phyloP scores from a whole-genome alignment of 805 yeast genomes.

The Metschnikowia continentalis region DNA sequence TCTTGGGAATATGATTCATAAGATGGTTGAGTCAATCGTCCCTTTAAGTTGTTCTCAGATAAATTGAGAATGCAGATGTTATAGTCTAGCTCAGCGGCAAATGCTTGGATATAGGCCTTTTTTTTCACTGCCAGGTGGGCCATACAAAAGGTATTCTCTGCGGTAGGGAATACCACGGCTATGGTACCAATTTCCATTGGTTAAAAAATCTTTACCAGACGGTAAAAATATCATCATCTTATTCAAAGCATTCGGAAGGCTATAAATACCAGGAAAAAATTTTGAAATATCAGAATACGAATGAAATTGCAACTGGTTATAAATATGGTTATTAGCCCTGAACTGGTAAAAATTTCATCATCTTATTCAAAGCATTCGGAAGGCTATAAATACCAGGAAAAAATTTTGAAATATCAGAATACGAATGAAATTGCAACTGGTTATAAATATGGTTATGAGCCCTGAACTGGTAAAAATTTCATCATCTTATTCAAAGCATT shows the following conservation, averaged over 20 bases:
- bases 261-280: no score
- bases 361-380: no score
- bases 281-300: conserved; percentile 16
- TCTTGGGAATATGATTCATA: conserved; percentile 92
- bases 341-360: no score
- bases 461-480: no score
- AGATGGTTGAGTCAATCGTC: conserved; percentile 92
- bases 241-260: no score
- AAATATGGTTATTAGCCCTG: no score
- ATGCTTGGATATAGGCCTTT: conserved; percentile 81
- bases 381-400: no score
- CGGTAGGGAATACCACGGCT: conserved; percentile 97
- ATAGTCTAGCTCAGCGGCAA: conserved; percentile 94
- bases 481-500: no score
- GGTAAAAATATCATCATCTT: no score
- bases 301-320: no score
- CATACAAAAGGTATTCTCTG: conserved; percentile 88
- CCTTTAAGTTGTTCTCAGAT: conserved; percentile 82
- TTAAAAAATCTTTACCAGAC: conserved; percentile 56
- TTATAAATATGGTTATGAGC: no score
- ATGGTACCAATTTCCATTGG: conserved; percentile 85
- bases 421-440: no score
- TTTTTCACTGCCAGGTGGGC: conserved; percentile 98
- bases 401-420: conserved; percentile 16
- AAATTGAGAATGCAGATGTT: conserved; percentile 90